Base-by-base conservation (phyloP, 805 yeast species). In the Yamadazyma sp. region DNA sequence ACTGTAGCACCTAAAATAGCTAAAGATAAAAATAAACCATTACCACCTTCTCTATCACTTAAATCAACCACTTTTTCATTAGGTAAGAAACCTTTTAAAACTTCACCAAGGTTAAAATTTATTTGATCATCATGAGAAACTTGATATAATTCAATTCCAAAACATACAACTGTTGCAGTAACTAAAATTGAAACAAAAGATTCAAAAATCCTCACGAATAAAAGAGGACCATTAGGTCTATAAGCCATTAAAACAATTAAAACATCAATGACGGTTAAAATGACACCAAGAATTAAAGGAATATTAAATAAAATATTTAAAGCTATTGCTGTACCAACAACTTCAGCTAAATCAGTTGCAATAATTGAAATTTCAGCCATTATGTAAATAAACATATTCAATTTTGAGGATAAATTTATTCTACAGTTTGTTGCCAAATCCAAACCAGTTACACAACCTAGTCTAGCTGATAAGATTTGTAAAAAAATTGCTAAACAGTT, bases 1-100 rank as follows among this genome's bases (percentile, higher is more conserved):
- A 88, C 96, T 0, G 96, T 88, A 8, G 96, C 96, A 16, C 96
- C 96, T 35, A 87, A 67, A 31, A 88, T 85, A 17, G 95, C 96
- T 46, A 89, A 68, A 16, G 91, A 77, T 14, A 86, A 62, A 51
- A 80, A 87, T 19, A 85, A 60, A 0, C 95, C 93, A 50, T 75
- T 60, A 14, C 71, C 50, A 73, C 76, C 58, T 36, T 49, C 47
- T 78, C 79, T 18, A 66, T 59, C 36, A 78, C 67, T 35, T 48
- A 50, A 41, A 32, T 54, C 60, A 3, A 55, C 44, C 7, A 55
- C 56, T 27, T 77, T 70, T n/a, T 53, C 59, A 8, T 78, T 71
- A n/a, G 82, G 82, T 24, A 55, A 76, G 50, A 80, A 87, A 0
- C 96, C 96, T 39, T 43, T 45, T 40, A 85, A 67, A 2, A 91